Evolutionary conservation across 352 stramenopile species (phyloP).

Genomic region (Bremia lactucae): DNA sequence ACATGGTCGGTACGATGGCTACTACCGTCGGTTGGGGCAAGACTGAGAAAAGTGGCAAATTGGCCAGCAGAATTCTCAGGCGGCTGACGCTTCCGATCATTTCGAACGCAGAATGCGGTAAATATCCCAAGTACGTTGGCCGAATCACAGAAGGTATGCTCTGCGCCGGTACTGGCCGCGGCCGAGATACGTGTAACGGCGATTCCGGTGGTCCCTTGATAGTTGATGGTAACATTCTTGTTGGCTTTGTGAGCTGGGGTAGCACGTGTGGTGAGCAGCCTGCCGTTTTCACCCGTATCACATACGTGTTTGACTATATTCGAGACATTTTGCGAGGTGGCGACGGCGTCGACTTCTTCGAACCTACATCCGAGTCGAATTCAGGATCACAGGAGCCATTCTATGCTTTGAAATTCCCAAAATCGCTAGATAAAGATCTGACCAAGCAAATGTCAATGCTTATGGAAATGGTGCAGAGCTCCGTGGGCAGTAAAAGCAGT

Average conservation of each 20-base stretch:
- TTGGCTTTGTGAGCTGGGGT: constrained; percentile 23
- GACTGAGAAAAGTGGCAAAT: constrained; percentile 22
- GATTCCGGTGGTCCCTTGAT: constrained; percentile 52
- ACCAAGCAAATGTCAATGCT: too few relatives aligned
- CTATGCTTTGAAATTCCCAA: too few relatives aligned
- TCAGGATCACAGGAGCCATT: too few relatives aligned
- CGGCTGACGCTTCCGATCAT: constrained; percentile 44
- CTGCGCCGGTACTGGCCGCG: constrained; percentile 34
- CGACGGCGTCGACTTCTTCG: too few relatives aligned
- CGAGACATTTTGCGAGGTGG: background rate
- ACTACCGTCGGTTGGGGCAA: constrained; percentile 48
- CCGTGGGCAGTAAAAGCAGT: too few relatives aligned
- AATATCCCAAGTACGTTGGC: constrained; percentile 31
- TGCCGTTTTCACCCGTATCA: background rate
- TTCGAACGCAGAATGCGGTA: constrained; percentile 44
- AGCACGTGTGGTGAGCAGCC: background rate
- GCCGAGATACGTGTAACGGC: constrained; percentile 51
- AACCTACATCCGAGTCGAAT: too few relatives aligned
- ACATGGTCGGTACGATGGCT: constrained; percentile 32
- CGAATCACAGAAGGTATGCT: constrained; percentile 47
- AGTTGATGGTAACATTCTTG: constrained; percentile 24
- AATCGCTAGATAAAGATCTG: too few relatives aligned
- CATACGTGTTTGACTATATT: background rate
- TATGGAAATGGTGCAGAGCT: too few relatives aligned
- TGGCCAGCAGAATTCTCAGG: constrained; percentile 21